These are phyloP conservation scores for Barnettozyma sucrosica DNA, from an alignment of 805 yeast genomes.

Conservation along the genomic window DNA sequence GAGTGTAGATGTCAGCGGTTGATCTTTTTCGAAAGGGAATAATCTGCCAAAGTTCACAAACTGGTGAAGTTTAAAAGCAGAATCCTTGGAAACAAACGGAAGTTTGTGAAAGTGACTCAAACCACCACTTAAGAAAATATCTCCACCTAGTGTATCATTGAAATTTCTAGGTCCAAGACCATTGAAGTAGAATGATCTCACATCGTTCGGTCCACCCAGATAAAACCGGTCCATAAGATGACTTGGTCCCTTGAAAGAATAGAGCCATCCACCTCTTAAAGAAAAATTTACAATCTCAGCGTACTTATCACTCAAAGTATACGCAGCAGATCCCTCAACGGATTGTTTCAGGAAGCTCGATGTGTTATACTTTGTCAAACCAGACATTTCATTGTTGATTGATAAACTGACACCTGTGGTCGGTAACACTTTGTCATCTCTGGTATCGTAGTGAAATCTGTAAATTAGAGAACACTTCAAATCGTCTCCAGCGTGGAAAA, in stretches of 20 bases:
- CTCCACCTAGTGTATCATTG: slow-evolving; percentile 63
- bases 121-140: slow-evolving; percentile 50
- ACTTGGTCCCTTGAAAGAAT: slow-evolving; percentile 31
- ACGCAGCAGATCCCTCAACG: slow-evolving; percentile 30
- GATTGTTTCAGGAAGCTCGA: slow-evolving; percentile 32
- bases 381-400: slow-evolving; percentile 42
- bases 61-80: slow-evolving; percentile 56
- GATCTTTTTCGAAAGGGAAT: slow-evolving; percentile 32
- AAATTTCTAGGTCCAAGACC: slow-evolving; percentile 59
- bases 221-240: slow-evolving; percentile 78
- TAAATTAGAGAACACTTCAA: slow-evolving; percentile 50
- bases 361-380: slow-evolving; percentile 18
- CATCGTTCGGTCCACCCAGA: slow-evolving; percentile 72
- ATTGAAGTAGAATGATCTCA: slow-evolving; percentile 63
- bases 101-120: slow-evolving; percentile 52
- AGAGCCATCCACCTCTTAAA: slow-evolving; percentile 50
- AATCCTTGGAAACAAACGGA: slow-evolving; percentile 43
- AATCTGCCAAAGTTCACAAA: slow-evolving; percentile 65
- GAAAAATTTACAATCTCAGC: slow-evolving; percentile 40
- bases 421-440: slow-evolving; percentile 39
- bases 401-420: slow-evolving; percentile 35
- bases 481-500: slow-evolving; percentile 56
- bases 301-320: slow-evolving; percentile 28
- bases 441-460: slow-evolving; percentile 35
- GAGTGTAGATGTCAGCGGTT: slow-evolving; percentile 17